Conservation (phyloP, 2,329 filamentous ascomycete species). For the Macrophomina phaseolina region DNA sequence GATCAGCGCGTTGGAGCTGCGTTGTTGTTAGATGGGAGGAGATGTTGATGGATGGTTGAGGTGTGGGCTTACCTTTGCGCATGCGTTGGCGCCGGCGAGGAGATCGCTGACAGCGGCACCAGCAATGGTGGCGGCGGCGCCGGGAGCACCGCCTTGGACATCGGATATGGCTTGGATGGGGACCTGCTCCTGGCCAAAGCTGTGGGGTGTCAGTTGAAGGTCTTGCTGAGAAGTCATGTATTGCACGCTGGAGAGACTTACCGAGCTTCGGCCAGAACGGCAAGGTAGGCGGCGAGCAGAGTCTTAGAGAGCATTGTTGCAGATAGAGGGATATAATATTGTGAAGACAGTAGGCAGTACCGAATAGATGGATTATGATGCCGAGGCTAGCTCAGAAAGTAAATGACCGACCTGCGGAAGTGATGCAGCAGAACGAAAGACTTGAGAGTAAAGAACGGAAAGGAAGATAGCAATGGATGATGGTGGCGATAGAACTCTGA, state of each 20-base stretch:
- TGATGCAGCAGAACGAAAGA: constrained; percentile 33
- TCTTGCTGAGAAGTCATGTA: neutral
- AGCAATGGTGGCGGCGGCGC: constrained; percentile 67
- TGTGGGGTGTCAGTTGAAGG: constrained; percentile 1
- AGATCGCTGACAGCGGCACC: constrained; percentile 67
- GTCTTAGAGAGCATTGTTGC: constrained; percentile 12
- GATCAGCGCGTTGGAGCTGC: constrained; percentile 66
- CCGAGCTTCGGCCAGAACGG: constrained; percentile 41
- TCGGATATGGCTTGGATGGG: constrained; percentile 62
- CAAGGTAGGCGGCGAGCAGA: neutral
- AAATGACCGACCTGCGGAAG: constrained; percentile 41
- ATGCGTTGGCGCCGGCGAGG: constrained; percentile 69
- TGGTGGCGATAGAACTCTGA: neutral
- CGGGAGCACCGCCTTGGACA: constrained; percentile 61
- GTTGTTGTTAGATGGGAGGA: constrained; percentile 32
- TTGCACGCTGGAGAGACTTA: constrained; percentile 4
- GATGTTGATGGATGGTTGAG: constrained; percentile 13
- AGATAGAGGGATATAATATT: neutral
- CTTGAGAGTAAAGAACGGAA: constrained; percentile 30
- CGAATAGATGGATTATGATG: constrained; percentile 30
- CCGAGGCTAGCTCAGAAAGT: constrained; percentile 45
- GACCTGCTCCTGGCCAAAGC: constrained; percentile 69
- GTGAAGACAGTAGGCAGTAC: constrained; percentile 28
- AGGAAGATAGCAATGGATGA: neutral
- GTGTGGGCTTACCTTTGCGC: constrained; percentile 59